Evolutionary conservation across 1,284 basidiomycete species (phyloP).

Genomic region (Irpex rosettiformis): DNA sequence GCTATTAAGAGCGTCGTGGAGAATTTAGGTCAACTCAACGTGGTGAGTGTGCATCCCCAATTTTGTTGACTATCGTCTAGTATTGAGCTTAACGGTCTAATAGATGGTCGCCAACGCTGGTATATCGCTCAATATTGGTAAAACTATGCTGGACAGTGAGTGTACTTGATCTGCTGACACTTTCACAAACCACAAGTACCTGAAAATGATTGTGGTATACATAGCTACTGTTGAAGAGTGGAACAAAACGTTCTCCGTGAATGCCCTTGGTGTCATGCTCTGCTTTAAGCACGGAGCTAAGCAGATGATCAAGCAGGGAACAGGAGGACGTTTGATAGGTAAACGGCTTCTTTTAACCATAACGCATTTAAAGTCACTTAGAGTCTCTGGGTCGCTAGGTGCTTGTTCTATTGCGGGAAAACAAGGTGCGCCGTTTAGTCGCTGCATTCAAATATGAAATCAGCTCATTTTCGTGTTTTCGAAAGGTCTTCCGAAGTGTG

Average conservation of each 20-base stretch:
- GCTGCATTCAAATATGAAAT: no score
- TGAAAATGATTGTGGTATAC: neutral
- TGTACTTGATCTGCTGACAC: neutral
- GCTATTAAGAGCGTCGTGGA: slow-evolving; percentile 19
- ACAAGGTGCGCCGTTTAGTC: neutral
- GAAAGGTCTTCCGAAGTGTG: neutral
- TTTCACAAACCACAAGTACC: no score
- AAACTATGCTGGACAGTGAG: slow-evolving; percentile 6
- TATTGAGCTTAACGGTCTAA: neutral
- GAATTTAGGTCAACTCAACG: slow-evolving; percentile 19
- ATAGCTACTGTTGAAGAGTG: slow-evolving; percentile 1
- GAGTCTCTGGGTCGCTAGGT: no score
- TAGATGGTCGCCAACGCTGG: slow-evolving; percentile 34
- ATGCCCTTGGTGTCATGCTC: slow-evolving; percentile 27
- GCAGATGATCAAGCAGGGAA: slow-evolving; percentile 29
- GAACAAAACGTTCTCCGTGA: slow-evolving; percentile 18
- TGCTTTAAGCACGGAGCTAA: slow-evolving; percentile 30
- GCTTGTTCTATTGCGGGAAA: neutral
- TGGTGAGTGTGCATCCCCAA: slow-evolving; percentile 12
- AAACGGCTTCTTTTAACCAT: neutral
- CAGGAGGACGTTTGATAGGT: slow-evolving; percentile 28
- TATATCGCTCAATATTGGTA: slow-evolving; percentile 16
- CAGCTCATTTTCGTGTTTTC: no score
- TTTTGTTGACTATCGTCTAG: no score
- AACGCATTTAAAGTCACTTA: no score